Evolutionary conservation across 2,329 filamentous ascomycete genomes (phyloP).

Genomic region (Penicillium sp.): DNA sequence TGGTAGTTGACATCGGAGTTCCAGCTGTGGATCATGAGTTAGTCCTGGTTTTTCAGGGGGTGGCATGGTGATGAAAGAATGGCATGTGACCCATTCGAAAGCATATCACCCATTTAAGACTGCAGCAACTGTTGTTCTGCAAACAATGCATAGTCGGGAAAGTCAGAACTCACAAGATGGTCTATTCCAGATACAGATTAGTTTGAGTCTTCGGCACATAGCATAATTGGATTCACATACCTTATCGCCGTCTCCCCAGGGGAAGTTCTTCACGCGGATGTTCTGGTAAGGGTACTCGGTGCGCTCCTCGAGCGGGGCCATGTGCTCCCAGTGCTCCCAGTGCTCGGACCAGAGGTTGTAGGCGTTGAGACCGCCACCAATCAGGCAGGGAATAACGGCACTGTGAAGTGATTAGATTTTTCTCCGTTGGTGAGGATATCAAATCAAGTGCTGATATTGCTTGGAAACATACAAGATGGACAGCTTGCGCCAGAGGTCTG

Average conservation of each 20-base stretch:
- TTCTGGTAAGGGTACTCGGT: constrained; percentile 96
- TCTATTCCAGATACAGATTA: constrained; percentile 44
- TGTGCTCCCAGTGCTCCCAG: constrained; percentile 91
- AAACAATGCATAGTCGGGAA: neutral
- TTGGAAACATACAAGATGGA: constrained; percentile 79
- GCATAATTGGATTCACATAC: constrained; percentile 47
- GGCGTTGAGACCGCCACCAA: constrained; percentile 74
- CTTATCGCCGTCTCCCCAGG: constrained; percentile 96
- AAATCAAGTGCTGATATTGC: neutral
- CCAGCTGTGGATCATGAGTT: constrained; percentile 62
- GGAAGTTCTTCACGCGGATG: constrained; percentile 93
- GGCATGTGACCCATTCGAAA: neutral
- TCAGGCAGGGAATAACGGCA: constrained; percentile 69
- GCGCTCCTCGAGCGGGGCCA: constrained; percentile 84
- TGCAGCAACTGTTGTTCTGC: neutral
- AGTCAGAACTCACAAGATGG: constrained; percentile 59
- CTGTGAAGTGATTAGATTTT: constrained; percentile 47
- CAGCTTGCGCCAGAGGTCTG: constrained; percentile 94
- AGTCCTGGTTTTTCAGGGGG: constrained; percentile 6
- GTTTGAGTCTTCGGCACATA: neutral
- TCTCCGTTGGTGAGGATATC: neutral
- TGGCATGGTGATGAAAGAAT: neutral
- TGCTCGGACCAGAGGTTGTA: constrained; percentile 92
- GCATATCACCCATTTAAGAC: neutral
- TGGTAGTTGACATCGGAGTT: constrained; percentile 95